Base-by-base conservation (phyloP, 805 yeast genomes). In the Metschnikowia aberdeeniae region DNA sequence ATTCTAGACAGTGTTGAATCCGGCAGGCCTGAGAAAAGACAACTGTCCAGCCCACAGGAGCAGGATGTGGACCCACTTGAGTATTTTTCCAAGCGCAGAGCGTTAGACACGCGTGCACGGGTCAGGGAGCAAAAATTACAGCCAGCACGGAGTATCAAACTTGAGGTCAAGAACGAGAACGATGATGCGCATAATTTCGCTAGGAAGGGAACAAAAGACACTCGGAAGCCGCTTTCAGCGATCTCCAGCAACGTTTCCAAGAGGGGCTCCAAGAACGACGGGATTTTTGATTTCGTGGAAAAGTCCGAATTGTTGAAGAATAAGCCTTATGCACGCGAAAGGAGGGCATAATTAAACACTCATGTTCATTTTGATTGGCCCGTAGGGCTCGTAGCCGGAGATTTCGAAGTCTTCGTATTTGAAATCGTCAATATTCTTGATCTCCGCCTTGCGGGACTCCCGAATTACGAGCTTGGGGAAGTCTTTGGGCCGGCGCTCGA, bases 281-380 rank as follows among this genome's bases (percentile, higher is more conserved):
- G 73, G 5, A 66, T 70, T n/a, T 72, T 73, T 57, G 77, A 74
- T 51, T 63, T 72, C 34, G 63, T 66, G 32, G 63, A 61, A 24
- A 48, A 57, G 27, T 28, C 47, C n/a, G 44, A 48, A 40, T 36
- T 50, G 32, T 43, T 42, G 22, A 49, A 40, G 36, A 52, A 9
- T 22, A 39, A 31, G 30, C 29, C 34, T 17, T 13, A 30, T 28
- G 24, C 24, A 20, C 13, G 30, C 24, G 34, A 39, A 12, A 31
- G 42, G 11, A 13, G 28, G 22, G 19, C 36, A 6, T 31, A 39
- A 31, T 30, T 72, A 93, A 26, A 93, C 99, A 62, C 97, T 89
- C 99, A 93, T 93, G 56, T 87, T 85, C 99, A 93, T 93, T 54
- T 85, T 86, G 55, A 93, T 92, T 50, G 81, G 82, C 2, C 80